A percentile compares a stretch with the other conserved stretches of the same genome.
These are phyloP conservation scores for Furcasterigmium furcatum DNA, from an alignment of 2,329 filamentous ascomycete species.

Conservation along the genomic window DNA sequence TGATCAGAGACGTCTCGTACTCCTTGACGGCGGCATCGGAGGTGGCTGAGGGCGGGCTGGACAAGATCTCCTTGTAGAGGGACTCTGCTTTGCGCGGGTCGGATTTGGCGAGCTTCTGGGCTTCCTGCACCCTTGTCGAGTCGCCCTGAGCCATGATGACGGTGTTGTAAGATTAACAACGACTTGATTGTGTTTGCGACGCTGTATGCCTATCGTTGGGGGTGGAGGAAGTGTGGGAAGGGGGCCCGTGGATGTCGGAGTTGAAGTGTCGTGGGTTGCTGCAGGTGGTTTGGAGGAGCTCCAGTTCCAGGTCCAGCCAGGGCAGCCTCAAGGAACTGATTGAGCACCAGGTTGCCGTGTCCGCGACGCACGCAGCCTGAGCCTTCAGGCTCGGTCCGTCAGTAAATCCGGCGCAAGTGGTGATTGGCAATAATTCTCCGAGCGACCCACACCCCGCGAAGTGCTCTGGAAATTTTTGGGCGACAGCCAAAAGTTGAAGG, in stretches of 20 bases:
- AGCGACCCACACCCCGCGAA: slow-evolving; percentile 8
- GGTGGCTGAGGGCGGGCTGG: slow-evolving; percentile 77
- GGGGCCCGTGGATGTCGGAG: too few species aligned
- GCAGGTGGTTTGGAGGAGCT: slow-evolving; percentile 9
- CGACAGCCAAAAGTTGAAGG: neutral
- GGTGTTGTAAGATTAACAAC: slow-evolving; percentile 8
- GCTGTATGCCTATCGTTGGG: neutral
- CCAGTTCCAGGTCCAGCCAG: slow-evolving; percentile 3
- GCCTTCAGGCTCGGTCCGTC: too few species aligned
- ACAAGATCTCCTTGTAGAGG: slow-evolving; percentile 86
- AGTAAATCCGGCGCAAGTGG: slow-evolving; percentile 3
- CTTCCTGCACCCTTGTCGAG: slow-evolving; percentile 75
- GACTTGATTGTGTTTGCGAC: neutral
- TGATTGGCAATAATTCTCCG: slow-evolving; percentile 12
- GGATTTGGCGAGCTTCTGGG: slow-evolving; percentile 76
- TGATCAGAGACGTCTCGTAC: slow-evolving; percentile 86
- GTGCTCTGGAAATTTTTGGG: slow-evolving; percentile 13
- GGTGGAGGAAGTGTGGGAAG: too few species aligned
- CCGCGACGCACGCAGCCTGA: slow-evolving; percentile 8
- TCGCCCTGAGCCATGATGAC: slow-evolving; percentile 53
- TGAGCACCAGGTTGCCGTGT: slow-evolving; percentile 11
- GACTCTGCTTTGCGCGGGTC: slow-evolving; percentile 81
- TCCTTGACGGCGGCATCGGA: slow-evolving; percentile 83
- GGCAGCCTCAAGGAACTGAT: neutral
- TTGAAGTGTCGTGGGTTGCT: slow-evolving; percentile 9